Percentiles rank a stretch among this genome's conserved stretches.
phyloP scores from a whole-genome alignment of 2,329 filamentous ascomycete species.

The Venturiaceae sp. region DNA sequence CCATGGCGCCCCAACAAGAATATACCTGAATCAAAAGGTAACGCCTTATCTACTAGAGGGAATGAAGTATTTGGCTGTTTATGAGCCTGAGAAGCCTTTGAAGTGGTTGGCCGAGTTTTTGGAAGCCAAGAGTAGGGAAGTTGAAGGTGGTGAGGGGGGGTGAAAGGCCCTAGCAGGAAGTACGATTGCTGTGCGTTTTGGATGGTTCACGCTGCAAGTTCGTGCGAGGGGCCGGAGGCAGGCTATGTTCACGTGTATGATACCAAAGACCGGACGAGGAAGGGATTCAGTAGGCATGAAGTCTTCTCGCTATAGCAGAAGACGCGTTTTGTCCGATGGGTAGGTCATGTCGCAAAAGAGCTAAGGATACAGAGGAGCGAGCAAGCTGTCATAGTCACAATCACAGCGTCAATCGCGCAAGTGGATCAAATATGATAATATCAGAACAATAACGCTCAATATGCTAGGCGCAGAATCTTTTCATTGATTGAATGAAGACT shows the following conservation, averaged over 20 bases:
- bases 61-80: slow-evolving; percentile 40
- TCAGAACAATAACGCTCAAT: neutral
- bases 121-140: slow-evolving; percentile 35
- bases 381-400: no score
- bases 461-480: neutral
- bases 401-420: neutral
- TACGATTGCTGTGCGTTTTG: neutral
- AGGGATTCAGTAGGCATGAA: no score
- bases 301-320: no score
- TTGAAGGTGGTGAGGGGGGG: slow-evolving; percentile 26
- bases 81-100: slow-evolving; percentile 41
- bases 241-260: no score
- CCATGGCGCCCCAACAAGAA: slow-evolving; percentile 37
- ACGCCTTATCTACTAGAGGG: slow-evolving; percentile 41
- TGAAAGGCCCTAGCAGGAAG: neutral
- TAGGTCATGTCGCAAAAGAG: no score
- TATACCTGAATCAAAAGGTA: slow-evolving; percentile 39
- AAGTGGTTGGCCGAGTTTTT: slow-evolving; percentile 39
- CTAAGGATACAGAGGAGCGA: no score
- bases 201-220: no score
- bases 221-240: no score
- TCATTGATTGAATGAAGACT: neutral
- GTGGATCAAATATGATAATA: neutral
- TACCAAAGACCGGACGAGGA: no score
- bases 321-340: no score